Percentiles rank a stretch among this genome's conserved stretches.
Evolutionary conservation across 257 asterid genomes (phyloP).

Genomic region (Nicotiana noctiflora): DNA sequence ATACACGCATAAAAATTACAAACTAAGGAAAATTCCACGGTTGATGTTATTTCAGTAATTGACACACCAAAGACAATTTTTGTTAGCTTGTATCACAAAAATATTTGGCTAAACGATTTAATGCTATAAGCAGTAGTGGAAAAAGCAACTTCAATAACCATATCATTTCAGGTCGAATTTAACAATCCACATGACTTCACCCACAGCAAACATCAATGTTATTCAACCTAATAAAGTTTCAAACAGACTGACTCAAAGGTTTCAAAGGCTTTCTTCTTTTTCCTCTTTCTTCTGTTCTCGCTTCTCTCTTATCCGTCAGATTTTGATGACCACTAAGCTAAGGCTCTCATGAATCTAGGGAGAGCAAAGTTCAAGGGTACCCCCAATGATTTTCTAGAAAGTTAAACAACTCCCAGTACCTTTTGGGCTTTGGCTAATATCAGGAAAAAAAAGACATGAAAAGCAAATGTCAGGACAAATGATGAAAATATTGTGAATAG

Average conservation of each 20-base stretch:
- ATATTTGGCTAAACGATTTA: background rate
- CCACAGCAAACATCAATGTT: background rate
- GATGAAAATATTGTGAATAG: background rate
- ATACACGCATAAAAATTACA: background rate
- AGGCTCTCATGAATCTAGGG: background rate
- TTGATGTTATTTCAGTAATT: background rate
- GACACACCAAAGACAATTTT: background rate
- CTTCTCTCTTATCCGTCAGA: background rate
- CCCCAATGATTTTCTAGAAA: background rate
- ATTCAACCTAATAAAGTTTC: background rate
- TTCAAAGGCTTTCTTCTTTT: background rate
- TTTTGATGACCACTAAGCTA: background rate
- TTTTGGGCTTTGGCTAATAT: no score
- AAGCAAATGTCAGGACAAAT: background rate
- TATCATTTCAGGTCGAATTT: background rate
- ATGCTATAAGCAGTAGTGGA: background rate
- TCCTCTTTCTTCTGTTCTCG: background rate
- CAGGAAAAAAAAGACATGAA: background rate
- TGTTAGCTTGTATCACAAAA: background rate
- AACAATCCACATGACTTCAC: background rate
- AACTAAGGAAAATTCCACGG: background rate
- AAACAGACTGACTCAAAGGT: background rate
- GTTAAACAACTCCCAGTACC: background rate
- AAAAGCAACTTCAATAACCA: background rate
- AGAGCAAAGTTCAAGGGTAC: background rate